Base-by-base conservation (phyloP, 2,329 filamentous ascomycete species). In the Fusarium acutatum region DNA sequence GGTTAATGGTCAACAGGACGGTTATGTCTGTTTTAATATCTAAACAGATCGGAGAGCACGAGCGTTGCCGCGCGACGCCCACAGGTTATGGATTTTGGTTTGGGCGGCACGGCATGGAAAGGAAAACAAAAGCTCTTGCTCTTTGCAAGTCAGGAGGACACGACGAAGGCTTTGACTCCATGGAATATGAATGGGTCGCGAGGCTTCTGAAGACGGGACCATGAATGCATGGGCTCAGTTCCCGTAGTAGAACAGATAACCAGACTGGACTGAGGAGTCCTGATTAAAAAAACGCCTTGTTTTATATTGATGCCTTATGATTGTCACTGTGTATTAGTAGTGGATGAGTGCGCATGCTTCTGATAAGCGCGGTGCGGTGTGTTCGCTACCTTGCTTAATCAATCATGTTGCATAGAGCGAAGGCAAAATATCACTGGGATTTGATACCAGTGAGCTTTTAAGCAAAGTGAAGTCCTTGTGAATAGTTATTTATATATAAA, bases 81-180 rank as follows among this genome's bases (percentile, higher is more conserved):
- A 73, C 66, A 80, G 80, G 80, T 79, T 79, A 81, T 81, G 80
- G 77, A 79, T 80, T 81, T 81, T 78, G 79, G 78, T 75, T 78
- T 80, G 79, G 79, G 80, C 77, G 79, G 77, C 76, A 78, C 75
- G 76, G 74, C 76, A 78, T 68, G 71, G 74, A 80, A 78, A 74
- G 72, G 66, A 78, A 76, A 73, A 77, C 76, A 74, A 77, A 76
- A 70, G 77, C 77, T 79, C 75, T 79, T 78, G 77, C 77, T 78
- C 77, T 79, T 79, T 74, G 74, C 66, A 78, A 73, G 75, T 75
- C 71, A 75, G 77, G 75, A 73, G 75, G 71, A 79, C 73, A 78
- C 62, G 72, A 78, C 32, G 77, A 74, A 75, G 77, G 74, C 69
- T 79, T 77, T 67, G 75, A 73, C 74, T 71, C 75, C 75, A 75